A percentile compares a stretch with the other conserved stretches of the same genome.
These are phyloP conservation scores for Xylariaceae sp. DNA, from an alignment of 2,329 filamentous ascomycete species.

Conservation along the genomic window DNA sequence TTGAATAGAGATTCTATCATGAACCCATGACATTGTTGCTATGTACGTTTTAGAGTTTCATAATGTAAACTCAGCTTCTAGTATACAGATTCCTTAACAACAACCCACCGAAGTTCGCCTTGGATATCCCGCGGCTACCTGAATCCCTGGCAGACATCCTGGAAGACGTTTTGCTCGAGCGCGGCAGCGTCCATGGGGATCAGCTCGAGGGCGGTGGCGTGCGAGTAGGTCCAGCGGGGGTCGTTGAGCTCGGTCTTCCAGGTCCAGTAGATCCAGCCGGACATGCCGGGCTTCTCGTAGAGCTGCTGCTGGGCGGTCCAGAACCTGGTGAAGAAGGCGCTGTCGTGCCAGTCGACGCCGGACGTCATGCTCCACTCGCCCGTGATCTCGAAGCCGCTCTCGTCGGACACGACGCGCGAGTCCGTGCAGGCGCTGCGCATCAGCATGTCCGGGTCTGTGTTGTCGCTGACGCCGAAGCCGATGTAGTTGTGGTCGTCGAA, in stretches of 20 bases:
- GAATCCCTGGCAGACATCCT: conserved; percentile 33
- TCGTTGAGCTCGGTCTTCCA: conserved; percentile 35
- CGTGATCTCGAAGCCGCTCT: conserved; percentile 30
- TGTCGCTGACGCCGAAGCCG: conserved; percentile 44
- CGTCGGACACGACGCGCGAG: conserved; percentile 26
- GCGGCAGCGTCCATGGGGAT: conserved; percentile 30
- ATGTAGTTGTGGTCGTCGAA: conserved; percentile 67
- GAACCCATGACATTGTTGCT: no score
- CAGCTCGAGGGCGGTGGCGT: conserved; percentile 26
- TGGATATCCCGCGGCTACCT: no score
- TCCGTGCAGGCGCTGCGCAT: conserved; percentile 34
- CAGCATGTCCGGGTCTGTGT: conserved; percentile 21
- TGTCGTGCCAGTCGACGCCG: conserved; percentile 22
- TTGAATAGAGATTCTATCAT: no score
- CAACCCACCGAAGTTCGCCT: no score
- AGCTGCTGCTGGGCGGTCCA: conserved; percentile 35
- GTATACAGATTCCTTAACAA: no score
- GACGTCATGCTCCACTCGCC: conserved; percentile 37
- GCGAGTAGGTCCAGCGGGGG: conserved; percentile 33
- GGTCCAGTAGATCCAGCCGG: conserved; percentile 34
- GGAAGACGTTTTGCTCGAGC: conserved; percentile 34
- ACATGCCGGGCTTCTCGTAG: conserved; percentile 33
- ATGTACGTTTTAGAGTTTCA: no score
- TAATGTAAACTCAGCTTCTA: no score
- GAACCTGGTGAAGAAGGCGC: conserved; percentile 29